Evolutionary conservation across 768 basidiomycete species (phyloP), one percentile per base, ranked within the genome.

Genomic region (Dendrothele bispora): DNA sequence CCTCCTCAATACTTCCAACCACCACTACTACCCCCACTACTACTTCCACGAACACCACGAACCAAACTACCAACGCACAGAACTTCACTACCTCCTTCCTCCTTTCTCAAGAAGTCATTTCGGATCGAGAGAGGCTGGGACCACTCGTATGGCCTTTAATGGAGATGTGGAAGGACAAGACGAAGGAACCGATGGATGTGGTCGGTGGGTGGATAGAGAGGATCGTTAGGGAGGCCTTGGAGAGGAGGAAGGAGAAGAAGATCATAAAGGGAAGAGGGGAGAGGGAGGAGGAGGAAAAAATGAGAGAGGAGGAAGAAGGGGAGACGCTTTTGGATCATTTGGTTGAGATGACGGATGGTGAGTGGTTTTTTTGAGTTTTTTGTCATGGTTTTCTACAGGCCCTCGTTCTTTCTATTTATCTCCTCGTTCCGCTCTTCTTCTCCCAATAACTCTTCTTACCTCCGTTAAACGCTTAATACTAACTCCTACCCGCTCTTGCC

Each of bases 241-340:
- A 58, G 34, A 69, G 64, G 52, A 26, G 55, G 55, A 11, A 45
- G 40, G 28, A 34, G 38, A 20, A n/a, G 51, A 14, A 45, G 52
- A 39, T n/a, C n/a, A n/a, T n/a, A 10, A 10, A 10, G 10, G 21
- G 36, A n/a, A n/a, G 6, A 7, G 36, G 5, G 5, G 21, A 37
- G 7, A 50, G 48, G 7, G 62, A 66, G 20, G 68, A 68, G 47
- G 64, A 60, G 28, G 48, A 46, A 3, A 48, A 55, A 48, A 62
- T 1, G 65, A 71, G 37, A 48, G 58, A 15, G 61, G 53, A 2
- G 77, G n/a, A n/a, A n/a, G n/a, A 80, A 12, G 71, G 71, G 5
- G 72, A 67, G 30, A 81, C 79, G 0, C 63, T 84, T 29, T 65
- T 84, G 29, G 82, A 82, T 51, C 75, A 82, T 62, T 61, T 85